phyloP scores from a whole-genome alignment of 129 eudicot genomes.

The Heracleum sosnowskyi region DNA sequence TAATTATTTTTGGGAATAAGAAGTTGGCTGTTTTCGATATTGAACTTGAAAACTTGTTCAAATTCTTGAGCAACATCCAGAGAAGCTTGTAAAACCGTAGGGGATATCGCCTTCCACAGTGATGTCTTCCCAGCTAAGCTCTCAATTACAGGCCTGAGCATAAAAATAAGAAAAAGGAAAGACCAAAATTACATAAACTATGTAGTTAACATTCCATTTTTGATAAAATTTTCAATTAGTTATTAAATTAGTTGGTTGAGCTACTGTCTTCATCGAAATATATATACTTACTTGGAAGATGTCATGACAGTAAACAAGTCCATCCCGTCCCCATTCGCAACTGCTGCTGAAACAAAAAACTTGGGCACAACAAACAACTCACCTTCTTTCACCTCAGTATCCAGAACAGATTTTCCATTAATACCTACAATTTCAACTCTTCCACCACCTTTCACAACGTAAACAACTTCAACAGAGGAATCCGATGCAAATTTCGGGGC shows the following conservation, averaged over 20 bases:
- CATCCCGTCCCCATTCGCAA: slow-evolving; percentile 41
- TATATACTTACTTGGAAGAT: slow-evolving; percentile 39
- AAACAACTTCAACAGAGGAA: slow-evolving; percentile 26
- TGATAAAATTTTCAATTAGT: no score
- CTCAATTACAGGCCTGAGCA: slow-evolving; percentile 31
- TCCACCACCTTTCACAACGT: slow-evolving; percentile 44
- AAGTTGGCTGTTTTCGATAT: neutral
- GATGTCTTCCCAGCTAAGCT: slow-evolving; percentile 30
- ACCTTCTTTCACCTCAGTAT: slow-evolving; percentile 28
- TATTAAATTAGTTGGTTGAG: no score
- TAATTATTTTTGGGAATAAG: neutral
- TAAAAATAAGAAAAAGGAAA: neutral
- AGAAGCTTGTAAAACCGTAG: slow-evolving; percentile 30
- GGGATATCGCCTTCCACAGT: slow-evolving; percentile 33
- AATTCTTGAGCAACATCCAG: slow-evolving; percentile 22
- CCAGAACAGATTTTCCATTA: slow-evolving; percentile 29
- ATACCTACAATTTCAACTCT: slow-evolving; percentile 42
- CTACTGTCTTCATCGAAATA: no score
- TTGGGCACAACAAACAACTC: slow-evolving; percentile 49
- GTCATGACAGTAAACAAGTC: slow-evolving; percentile 38
- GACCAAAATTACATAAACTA: neutral
- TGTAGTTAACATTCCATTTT: no score
- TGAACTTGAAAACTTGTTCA: slow-evolving; percentile 19
- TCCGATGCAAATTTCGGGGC: slow-evolving; percentile 33
- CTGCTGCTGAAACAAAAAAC: slow-evolving; percentile 25